A percentile compares a stretch with the other conserved stretches of the same genome.
These are phyloP conservation scores for Coffea eugenioides DNA, from an alignment of 257 asterid species.

Conservation along the genomic window DNA sequence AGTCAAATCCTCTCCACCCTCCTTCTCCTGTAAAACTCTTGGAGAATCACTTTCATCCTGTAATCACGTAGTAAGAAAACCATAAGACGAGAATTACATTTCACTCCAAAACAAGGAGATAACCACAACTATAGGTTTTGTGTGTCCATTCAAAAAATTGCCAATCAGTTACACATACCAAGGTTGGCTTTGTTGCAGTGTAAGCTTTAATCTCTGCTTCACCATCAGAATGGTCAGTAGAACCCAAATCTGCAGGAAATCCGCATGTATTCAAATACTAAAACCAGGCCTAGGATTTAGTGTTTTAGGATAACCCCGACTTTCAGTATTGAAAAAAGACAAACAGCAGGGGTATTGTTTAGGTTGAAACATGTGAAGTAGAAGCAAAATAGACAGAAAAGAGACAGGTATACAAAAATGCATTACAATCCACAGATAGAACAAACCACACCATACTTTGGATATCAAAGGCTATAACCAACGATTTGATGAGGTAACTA, in stretches of 20 bases:
- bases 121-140: background rate
- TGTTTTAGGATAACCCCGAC: background rate
- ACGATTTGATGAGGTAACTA: background rate
- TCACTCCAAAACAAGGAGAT: background rate
- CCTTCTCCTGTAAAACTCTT: constrained; percentile 36
- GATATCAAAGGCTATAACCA: background rate
- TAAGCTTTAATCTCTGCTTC: constrained; percentile 48
- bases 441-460: background rate
- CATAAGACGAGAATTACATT: background rate
- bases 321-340: background rate
- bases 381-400: background rate
- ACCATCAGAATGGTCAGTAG: constrained; percentile 33
- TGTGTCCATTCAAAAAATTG: background rate
- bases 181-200: constrained; percentile 30
- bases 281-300: background rate
- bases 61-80: background rate
- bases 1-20: constrained; percentile 31
- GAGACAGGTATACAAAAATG: background rate
- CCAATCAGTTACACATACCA: constrained; percentile 10
- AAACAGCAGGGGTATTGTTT: background rate
- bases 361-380: background rate
- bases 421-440: background rate
- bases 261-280: background rate
- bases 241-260: constrained; percentile 46
- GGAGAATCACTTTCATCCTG: constrained; percentile 44